Percentiles rank a stretch among this genome's conserved stretches.
These are phyloP conservation scores for Curvularia sp. DNA, from an alignment of 2,329 filamentous ascomycete genomes.

Conservation along the genomic window DNA sequence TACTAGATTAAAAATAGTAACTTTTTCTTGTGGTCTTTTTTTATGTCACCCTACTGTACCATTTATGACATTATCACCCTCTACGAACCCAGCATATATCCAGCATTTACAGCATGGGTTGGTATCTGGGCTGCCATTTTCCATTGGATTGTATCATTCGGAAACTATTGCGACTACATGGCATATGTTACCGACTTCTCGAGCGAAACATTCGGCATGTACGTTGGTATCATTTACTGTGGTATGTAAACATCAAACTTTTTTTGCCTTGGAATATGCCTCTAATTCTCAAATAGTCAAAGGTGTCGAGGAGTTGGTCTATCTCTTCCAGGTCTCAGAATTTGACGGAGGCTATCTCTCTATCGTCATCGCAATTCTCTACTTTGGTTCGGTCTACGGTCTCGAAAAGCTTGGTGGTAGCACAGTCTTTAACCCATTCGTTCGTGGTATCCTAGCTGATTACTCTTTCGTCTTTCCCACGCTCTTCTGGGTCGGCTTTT, in stretches of 20 bases:
- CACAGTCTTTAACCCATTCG: conserved; percentile 54
- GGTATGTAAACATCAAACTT: conserved; percentile 41
- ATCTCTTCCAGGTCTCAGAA: conserved; percentile 56
- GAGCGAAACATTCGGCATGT: conserved; percentile 61
- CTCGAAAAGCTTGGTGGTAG: conserved; percentile 60
- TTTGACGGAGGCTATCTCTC: conserved; percentile 58
- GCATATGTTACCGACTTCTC: conserved; percentile 66
- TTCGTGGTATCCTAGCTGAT: conserved; percentile 59
- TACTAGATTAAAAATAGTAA: no score
- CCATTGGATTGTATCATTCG: conserved; percentile 63
- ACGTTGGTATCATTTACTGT: conserved; percentile 65
- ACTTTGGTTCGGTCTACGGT: conserved; percentile 60
- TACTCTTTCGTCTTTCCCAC: conserved; percentile 60
- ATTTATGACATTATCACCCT: conserved; percentile 64
- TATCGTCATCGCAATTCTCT: conserved; percentile 60
- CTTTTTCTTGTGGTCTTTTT: no score
- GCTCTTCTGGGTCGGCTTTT: conserved; percentile 63
- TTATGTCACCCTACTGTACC: no score
- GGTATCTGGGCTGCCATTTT: conserved; percentile 65
- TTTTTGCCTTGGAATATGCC: no score
- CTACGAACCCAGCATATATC: conserved; percentile 60
- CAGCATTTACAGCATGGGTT: conserved; percentile 64
- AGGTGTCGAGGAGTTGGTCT: conserved; percentile 63
- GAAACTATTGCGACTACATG: conserved; percentile 65
- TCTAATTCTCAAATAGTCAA: conserved; percentile 53